A percentile compares a stretch with the other conserved stretches of the same genome.
phyloP scores from a whole-genome alignment of 305 asterid genomes.

The Fraxinus floribunda region DNA sequence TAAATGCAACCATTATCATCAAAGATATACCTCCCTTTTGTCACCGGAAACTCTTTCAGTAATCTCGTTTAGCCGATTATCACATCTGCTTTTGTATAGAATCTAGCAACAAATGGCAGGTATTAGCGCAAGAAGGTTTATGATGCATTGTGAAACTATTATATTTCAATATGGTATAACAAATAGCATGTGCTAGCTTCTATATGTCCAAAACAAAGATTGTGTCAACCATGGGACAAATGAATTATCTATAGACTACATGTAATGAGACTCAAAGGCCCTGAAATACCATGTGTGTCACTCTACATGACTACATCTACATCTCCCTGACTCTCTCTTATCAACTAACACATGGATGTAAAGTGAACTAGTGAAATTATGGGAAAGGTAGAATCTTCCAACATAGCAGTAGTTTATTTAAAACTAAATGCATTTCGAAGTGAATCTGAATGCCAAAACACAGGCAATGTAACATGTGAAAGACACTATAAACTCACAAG shows the following conservation, averaged over 20 bases:
- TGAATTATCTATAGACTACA: neutral
- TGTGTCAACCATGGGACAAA: neutral
- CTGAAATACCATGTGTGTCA: neutral
- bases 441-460: constrained; percentile 1
- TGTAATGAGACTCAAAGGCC: neutral
- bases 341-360: neutral
- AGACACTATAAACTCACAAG: constrained; percentile 59
- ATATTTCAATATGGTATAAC: constrained; percentile 8
- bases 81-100: constrained; percentile 90
- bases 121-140: constrained; percentile 20
- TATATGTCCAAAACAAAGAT: neutral
- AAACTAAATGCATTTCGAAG: neutral
- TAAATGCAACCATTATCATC: constrained; percentile 13
- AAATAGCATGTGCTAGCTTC: constrained; percentile 4
- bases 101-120: constrained; percentile 48
- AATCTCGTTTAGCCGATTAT: constrained; percentile 87
- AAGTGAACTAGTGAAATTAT: neutral
- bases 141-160: constrained; percentile 17
- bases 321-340: neutral
- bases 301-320: neutral
- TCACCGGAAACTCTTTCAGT: constrained; percentile 76
- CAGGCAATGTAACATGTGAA: neutral
- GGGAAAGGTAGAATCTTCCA: neutral
- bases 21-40: constrained; percentile 66
- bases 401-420: neutral